A percentile compares a stretch with the other conserved stretches of the same genome.
These are phyloP conservation scores for Aspergillus fijiensis DNA, from an alignment of 2,329 filamentous ascomycete genomes.

Conservation along the genomic window DNA sequence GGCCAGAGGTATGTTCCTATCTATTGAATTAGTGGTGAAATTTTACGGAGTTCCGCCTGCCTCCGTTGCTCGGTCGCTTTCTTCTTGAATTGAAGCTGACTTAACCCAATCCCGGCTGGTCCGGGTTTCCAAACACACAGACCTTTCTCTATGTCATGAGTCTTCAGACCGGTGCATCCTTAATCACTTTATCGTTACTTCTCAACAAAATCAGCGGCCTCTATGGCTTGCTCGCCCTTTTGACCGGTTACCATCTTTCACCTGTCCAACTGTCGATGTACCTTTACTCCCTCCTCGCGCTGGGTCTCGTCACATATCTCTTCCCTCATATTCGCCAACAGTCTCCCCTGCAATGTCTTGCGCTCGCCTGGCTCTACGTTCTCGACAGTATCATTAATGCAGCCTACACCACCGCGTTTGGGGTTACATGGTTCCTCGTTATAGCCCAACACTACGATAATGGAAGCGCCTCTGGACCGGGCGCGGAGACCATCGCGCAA, in stretches of 20 bases:
- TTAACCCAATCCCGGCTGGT: constrained; percentile 10
- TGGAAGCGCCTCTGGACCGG: constrained; percentile 47
- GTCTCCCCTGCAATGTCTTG: constrained; percentile 74
- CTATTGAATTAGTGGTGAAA: background rate
- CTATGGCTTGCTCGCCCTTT: constrained; percentile 83
- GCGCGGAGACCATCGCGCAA: constrained; percentile 58
- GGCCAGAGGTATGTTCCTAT: constrained; percentile 45
- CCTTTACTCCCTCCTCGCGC: constrained; percentile 75
- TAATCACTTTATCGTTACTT: constrained; percentile 78
- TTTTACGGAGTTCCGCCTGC: background rate
- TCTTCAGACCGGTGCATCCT: constrained; percentile 79
- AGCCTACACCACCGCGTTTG: constrained; percentile 78
- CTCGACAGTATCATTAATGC: constrained; percentile 80
- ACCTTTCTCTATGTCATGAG: constrained; percentile 83
- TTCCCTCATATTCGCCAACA: constrained; percentile 78
- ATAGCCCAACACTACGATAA: constrained; percentile 58
- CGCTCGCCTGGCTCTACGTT: constrained; percentile 81
- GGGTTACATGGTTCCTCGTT: constrained; percentile 81
- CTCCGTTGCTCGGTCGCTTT: constrained; percentile 14
- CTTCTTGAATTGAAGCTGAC: constrained; percentile 10
- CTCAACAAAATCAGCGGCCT: constrained; percentile 92
- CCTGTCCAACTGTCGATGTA: constrained; percentile 86
- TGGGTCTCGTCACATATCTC: constrained; percentile 67
- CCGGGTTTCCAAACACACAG: constrained; percentile 47
- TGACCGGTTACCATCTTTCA: constrained; percentile 82